Percentiles rank a stretch among this genome's conserved stretches.
Evolutionary conservation across 2,329 filamentous ascomycete species (phyloP).

Genomic region (Aspergillus chevalieri): DNA sequence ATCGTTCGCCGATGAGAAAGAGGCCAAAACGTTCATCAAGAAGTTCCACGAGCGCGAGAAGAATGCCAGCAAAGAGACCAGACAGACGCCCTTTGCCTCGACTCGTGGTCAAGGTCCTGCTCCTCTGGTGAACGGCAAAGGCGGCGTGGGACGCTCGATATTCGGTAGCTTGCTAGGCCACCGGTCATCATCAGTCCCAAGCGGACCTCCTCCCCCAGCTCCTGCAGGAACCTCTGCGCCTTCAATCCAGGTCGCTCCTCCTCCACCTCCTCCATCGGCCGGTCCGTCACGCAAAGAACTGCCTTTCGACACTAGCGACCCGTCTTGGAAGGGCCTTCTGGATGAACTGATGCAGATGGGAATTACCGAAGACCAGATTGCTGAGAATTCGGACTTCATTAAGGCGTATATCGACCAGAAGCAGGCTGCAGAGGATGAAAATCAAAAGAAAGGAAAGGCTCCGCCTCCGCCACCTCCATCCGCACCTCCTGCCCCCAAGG

Average conservation of each 20-base stretch:
- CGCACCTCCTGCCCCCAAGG: constrained; percentile 37
- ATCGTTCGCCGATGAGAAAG: constrained; percentile 94
- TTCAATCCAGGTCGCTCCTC: constrained; percentile 28
- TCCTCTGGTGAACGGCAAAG: constrained; percentile 38
- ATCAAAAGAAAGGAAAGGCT: constrained; percentile 46
- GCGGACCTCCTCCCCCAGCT: constrained; percentile 18
- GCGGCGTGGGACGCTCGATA: constrained; percentile 46
- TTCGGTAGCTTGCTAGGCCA: constrained; percentile 47
- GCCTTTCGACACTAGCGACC: constrained; percentile 56
- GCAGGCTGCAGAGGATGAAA: constrained; percentile 48
- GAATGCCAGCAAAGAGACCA: constrained; percentile 84
- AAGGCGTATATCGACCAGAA: constrained; percentile 61
- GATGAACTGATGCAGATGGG: constrained; percentile 59
- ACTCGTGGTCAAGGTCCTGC: constrained; percentile 44
- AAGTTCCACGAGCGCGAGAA: constrained; percentile 96
- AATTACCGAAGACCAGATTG: constrained; percentile 63
- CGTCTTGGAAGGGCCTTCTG: constrained; percentile 55
- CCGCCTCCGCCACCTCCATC: constrained; percentile 60
- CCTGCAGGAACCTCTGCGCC: constrained; percentile 19
- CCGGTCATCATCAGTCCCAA: constrained; percentile 40
- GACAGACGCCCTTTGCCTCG: constrained; percentile 64
- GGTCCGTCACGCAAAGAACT: constrained; percentile 31
- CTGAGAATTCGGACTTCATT: constrained; percentile 62
- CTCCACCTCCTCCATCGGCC: constrained; percentile 19
- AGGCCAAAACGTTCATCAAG: constrained; percentile 93